These are phyloP conservation scores for Leptographium radiaticola DNA, from an alignment of 2,329 filamentous ascomycete genomes.

Conservation along the genomic window DNA sequence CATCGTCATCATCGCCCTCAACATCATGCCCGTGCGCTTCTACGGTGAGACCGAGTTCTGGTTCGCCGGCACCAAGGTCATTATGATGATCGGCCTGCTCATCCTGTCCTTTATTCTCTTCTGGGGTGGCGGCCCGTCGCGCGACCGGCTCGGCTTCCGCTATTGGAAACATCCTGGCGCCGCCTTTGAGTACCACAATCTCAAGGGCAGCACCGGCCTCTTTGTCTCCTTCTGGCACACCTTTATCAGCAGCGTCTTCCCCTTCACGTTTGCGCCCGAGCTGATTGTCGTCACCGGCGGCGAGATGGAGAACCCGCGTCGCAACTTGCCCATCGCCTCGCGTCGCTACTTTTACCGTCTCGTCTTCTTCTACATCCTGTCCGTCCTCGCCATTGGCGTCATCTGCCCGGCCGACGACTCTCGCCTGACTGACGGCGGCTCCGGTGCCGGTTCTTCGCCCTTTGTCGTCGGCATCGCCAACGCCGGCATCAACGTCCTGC, in stretches of 20 bases:
- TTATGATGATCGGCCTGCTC: conserved; percentile 20
- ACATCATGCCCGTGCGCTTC: conserved; percentile 5
- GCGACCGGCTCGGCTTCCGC: conserved; percentile 6
- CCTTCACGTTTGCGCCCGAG: conserved; percentile 46
- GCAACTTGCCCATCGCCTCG: conserved; percentile 60
- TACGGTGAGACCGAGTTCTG: conserved; percentile 11
- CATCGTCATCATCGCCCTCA: conserved; percentile 3
- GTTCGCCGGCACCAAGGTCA: conserved; percentile 25
- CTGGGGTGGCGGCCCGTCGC: conserved; percentile 21
- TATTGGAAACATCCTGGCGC: conserved; percentile 23
- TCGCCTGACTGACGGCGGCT: conserved; percentile 21
- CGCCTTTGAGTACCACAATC: conserved; percentile 25
- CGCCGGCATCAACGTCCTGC: conserved; percentile 53
- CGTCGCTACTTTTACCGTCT: conserved; percentile 40
- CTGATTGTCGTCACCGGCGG: conserved; percentile 34
- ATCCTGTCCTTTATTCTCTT: conserved; percentile 33
- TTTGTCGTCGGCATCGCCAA: conserved; percentile 61
- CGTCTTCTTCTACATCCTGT: conserved; percentile 18
- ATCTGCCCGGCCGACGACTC: conserved; percentile 16
- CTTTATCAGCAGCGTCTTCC: conserved; percentile 24
- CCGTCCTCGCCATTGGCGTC: conserved; percentile 18
- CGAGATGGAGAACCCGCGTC: conserved; percentile 59
- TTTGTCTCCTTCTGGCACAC: conserved; percentile 27
- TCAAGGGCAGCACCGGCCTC: conserved; percentile 21
- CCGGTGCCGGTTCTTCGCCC: conserved; percentile 31